A percentile compares a stretch with the other conserved stretches of the same genome.
phyloP scores from a whole-genome alignment of 495 filamentous ascomycete genomes.

The Neohortaea acidophila region DNA sequence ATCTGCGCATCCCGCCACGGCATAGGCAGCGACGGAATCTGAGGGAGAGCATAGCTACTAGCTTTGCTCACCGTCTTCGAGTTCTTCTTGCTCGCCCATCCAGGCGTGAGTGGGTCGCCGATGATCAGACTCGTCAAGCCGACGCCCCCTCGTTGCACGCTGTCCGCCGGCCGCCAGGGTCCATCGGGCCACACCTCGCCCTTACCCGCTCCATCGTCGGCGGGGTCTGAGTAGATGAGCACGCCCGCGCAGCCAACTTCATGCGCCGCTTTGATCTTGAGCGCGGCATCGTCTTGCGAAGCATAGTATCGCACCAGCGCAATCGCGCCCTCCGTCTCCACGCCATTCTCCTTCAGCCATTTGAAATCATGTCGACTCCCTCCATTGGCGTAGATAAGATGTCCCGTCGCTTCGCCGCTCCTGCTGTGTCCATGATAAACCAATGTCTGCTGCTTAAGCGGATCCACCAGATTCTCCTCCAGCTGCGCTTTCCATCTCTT shows the following conservation, averaged over 20 bases:
- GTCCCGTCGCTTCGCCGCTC: slow-evolving; percentile 76
- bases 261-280: slow-evolving; percentile 86
- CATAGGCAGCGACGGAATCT: slow-evolving; percentile 79
- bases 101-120: slow-evolving; percentile 80
- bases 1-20: slow-evolving; percentile 75
- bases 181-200: slow-evolving; percentile 59
- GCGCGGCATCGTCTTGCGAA: slow-evolving; percentile 48
- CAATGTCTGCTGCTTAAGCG: slow-evolving; percentile 41
- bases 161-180: slow-evolving; percentile 60
- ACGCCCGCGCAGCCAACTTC: slow-evolving; percentile 68
- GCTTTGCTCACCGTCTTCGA: slow-evolving; percentile 50
- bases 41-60: slow-evolving; percentile 54
- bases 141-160: slow-evolving; percentile 71
- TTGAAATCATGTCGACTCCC: slow-evolving; percentile 74
- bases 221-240: slow-evolving; percentile 82
- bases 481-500: slow-evolving; percentile 66
- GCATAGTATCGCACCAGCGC: slow-evolving; percentile 71
- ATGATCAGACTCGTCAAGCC: slow-evolving; percentile 68
- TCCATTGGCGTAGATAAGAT: slow-evolving; percentile 88
- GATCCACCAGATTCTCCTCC: slow-evolving; percentile 53
- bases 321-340: slow-evolving; percentile 65
- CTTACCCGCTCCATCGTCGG: slow-evolving; percentile 58
- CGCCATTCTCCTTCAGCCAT: slow-evolving; percentile 48
- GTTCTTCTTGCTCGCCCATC: slow-evolving; percentile 60
- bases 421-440: slow-evolving; percentile 83